Evolutionary conservation across 2,329 filamentous ascomycete species (phyloP).

Genomic region (Diaporthe amygdali): DNA sequence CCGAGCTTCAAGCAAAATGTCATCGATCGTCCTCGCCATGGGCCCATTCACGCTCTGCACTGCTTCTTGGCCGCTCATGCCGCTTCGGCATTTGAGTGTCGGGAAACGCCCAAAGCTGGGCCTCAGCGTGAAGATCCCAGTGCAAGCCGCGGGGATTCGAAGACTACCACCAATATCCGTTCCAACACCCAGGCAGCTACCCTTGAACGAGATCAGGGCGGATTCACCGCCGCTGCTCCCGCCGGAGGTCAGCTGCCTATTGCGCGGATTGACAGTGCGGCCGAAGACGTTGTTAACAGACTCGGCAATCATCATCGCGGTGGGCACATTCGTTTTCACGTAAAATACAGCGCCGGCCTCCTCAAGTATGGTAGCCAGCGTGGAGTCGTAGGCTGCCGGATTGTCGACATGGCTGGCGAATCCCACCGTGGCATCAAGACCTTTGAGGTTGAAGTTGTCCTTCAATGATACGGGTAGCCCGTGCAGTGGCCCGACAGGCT

Average conservation of each 20-base stretch:
- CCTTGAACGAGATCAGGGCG: slow-evolving; percentile 63
- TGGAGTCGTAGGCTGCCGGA: slow-evolving; percentile 51
- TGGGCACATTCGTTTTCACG: slow-evolving; percentile 63
- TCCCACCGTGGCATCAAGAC: slow-evolving; percentile 66
- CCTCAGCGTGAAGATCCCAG: slow-evolving; percentile 61
- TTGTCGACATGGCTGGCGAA: slow-evolving; percentile 67
- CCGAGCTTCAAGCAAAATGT: slow-evolving; percentile 60
- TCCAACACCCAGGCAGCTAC: slow-evolving; percentile 65
- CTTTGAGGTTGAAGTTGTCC: slow-evolving; percentile 70
- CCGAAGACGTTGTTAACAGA: slow-evolving; percentile 70
- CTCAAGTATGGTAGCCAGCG: slow-evolving; percentile 47
- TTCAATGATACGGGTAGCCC: slow-evolving; percentile 71
- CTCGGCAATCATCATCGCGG: slow-evolving; percentile 71
- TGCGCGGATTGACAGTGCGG: slow-evolving; percentile 65
- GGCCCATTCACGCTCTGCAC: slow-evolving; percentile 69
- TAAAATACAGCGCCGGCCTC: slow-evolving; percentile 59
- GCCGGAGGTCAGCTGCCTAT: slow-evolving; percentile 64
- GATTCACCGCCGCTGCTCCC: slow-evolving; percentile 72
- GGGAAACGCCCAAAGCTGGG: slow-evolving; percentile 66
- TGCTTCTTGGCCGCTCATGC: slow-evolving; percentile 69
- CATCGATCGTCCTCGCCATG: slow-evolving; percentile 59
- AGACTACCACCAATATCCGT: slow-evolving; percentile 68
- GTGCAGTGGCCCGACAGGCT: slow-evolving; percentile 66
- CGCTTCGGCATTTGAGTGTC: slow-evolving; percentile 56
- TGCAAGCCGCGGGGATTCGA: slow-evolving; percentile 59